Base-by-base conservation (phyloP, 2,329 filamentous ascomycete species). In the Pseudogymnoascus sp. region DNA sequence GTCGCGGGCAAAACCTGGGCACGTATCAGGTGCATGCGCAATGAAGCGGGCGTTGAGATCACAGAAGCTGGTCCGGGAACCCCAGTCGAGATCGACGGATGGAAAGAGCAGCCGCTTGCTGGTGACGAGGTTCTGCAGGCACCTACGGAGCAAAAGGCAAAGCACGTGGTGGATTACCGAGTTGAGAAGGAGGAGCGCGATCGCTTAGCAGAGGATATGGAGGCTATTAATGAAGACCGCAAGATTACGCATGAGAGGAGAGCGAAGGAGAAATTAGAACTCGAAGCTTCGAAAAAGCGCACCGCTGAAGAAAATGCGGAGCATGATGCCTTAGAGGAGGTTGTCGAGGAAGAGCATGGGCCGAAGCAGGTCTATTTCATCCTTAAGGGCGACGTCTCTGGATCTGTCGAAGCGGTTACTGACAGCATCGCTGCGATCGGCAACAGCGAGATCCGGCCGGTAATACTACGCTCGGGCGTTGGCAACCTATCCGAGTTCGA, bases 81-180 rank as follows among this genome's bases (percentile, higher is more conserved):
- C 28, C 92, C 95, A 0, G 90, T 96, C 2, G 91, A 97, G 75
- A 85, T 99, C 18, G 86, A 97, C 66, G 94, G 94, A n/a, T 99
- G 94, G 94, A 87, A 87, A 69, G 89, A 91, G 37, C 87, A 91
- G 67, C 93, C 94, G 0, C 82, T 84, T 23, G 93, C 94, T 1
- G 95, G 95, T 60, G 90, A 95, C 70, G 86, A 91, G 77, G 88
- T 96, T 7, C 80, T 99, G 0, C 90, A 97, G 76, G 91, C 92
- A 0, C 79, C 83, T 0, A 85, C 87, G 68, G 92, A 97, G 76
- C 83, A 85, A 65, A 87, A 84, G 66, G 94, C 92, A 37, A 90
- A 90, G 70, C 82, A 81, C 1, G 93, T 94, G 0, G 82, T 93
- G 1, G 84, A 88, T 1, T 91, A 92, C 70, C 87, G 94, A 8